Base-by-base conservation (phyloP, 1,284 basidiomycete genomes). In the Athelia psychrophila region DNA sequence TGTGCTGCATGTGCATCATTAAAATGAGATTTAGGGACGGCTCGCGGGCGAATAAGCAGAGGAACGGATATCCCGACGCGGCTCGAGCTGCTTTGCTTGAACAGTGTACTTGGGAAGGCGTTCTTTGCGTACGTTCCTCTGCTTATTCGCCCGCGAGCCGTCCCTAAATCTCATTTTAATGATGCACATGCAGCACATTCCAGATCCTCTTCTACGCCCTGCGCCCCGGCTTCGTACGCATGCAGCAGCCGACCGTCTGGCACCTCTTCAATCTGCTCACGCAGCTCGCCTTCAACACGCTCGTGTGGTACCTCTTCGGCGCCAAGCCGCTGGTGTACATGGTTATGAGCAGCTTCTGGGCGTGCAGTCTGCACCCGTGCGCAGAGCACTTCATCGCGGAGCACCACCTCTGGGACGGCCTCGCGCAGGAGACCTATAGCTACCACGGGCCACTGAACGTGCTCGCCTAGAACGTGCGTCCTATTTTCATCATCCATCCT, bases 191-290 rank as follows among this genome's bases (percentile, higher is more conserved):
- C n/a, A n/a, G 93, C 51, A 96, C 94, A 1, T 99, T 98, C 75
- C 97, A 99, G 73, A 95, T 99, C 59, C 74, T 99, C 53, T 99
- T 99, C 76, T 99, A 99, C 68, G 97, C 97, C 27, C 79, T 99
- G 45, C 90, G 96, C 25, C 96, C 96, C 0, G 92, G 91, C n/a
- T 91, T 99, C 64, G 88, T 98, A 51, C 88, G 94, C 46, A 77
- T 84, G 3, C 96, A 98, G 64, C 81, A 71, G 13, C 78, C 88
- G 10, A 97, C 93, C 0, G 68, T 69, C 48, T 98, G 94, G 93
- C 95, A 98, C 67, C 64, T 83, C 22, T 67, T 88, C 70, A 98
- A 98, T 71, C 67, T 95, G 56, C 49, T 76, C 51, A 70, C 75
- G 6, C 87, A 97, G 61, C 67, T 97, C 44, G 51, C 73, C 16